Percentiles rank a stretch among this genome's conserved stretches.
Evolutionary conservation across 148 eudicot species (phyloP).

Genomic region (Tetragonia tetragonoides): DNA sequence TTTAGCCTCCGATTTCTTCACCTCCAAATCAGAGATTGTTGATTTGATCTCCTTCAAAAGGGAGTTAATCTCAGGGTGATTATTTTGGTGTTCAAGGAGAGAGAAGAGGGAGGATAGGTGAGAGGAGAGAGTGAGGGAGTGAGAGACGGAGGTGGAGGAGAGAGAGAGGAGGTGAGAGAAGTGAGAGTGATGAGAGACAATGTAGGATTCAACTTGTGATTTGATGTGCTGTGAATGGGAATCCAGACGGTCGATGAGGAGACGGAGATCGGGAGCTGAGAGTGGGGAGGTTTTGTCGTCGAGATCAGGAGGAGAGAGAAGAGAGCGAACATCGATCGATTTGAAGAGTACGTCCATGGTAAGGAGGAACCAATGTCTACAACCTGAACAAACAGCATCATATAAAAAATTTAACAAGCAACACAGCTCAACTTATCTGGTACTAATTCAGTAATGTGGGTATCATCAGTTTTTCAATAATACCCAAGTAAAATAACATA

Average conservation of each 20-base stretch:
- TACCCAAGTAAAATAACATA: no score
- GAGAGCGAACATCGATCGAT: slow-evolving; percentile 59
- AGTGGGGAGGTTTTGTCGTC: slow-evolving; percentile 62
- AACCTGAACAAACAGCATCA: no score
- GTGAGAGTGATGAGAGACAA: slow-evolving; percentile 57
- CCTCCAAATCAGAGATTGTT: slow-evolving; percentile 41
- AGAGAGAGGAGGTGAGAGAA: slow-evolving; percentile 64
- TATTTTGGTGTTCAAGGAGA: slow-evolving; percentile 30
- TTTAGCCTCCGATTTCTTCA: slow-evolving; percentile 47
- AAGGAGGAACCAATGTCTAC: background rate
- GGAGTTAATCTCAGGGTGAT: slow-evolving; percentile 37
- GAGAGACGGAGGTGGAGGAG: slow-evolving; percentile 47
- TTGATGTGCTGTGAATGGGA: slow-evolving; percentile 65
- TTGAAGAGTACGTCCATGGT: slow-evolving; percentile 61
- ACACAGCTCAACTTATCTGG: no score
- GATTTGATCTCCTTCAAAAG: slow-evolving; percentile 39
- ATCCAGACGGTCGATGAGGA: slow-evolving; percentile 68
- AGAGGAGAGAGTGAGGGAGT: slow-evolving; percentile 39
- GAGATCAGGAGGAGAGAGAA: slow-evolving; percentile 53
- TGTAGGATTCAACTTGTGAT: slow-evolving; percentile 60
- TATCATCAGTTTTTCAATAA: no score
- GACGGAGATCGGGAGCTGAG: slow-evolving; percentile 93
- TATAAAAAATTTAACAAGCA: no score
- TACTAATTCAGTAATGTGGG: no score
- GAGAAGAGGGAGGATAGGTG: slow-evolving; percentile 40